phyloP scores from a whole-genome alignment of 2,329 filamentous ascomycete species.

The Colletotrichum spaethianum region DNA sequence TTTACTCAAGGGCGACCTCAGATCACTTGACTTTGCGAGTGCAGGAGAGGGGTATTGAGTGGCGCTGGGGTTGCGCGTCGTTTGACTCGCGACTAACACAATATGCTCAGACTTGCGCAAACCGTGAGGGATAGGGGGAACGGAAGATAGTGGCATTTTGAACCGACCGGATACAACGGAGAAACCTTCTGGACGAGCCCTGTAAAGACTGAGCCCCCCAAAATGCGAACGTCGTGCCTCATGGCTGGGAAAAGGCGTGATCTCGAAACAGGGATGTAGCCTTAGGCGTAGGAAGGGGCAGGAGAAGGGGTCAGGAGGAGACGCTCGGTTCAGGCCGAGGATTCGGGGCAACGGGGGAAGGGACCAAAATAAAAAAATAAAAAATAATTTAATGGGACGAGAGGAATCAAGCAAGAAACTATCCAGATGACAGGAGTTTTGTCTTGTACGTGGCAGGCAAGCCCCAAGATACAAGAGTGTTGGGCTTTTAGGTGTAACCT shows the following conservation, averaged over 20 bases:
- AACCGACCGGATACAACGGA: neutral
- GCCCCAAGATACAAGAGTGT: neutral
- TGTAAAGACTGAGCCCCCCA: neutral
- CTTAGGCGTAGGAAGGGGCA: constrained; percentile 31
- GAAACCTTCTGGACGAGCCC: constrained; percentile 19
- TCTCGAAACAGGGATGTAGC: constrained; percentile 37
- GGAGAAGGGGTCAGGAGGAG: constrained; percentile 26
- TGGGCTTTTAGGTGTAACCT: neutral
- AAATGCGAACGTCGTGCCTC: constrained; percentile 2
- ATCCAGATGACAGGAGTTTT: constrained; percentile 8
- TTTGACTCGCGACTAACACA: neutral
- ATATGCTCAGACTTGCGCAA: neutral
- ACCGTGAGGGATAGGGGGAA: neutral
- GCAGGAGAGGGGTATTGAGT: neutral
- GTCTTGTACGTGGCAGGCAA: neutral
- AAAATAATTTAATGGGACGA: neutral
- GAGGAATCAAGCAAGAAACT: neutral
- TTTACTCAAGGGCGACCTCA: neutral
- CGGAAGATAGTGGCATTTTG: neutral
- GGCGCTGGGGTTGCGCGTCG: neutral
- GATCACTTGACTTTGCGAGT: neutral
- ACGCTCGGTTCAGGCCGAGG: constrained; percentile 15
- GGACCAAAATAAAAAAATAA: neutral
- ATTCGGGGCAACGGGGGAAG: neutral
- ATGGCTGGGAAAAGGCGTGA: constrained; percentile 5